Evolutionary conservation across 345 rosid genomes (phyloP).

Genomic region (Boechera stricta): DNA sequence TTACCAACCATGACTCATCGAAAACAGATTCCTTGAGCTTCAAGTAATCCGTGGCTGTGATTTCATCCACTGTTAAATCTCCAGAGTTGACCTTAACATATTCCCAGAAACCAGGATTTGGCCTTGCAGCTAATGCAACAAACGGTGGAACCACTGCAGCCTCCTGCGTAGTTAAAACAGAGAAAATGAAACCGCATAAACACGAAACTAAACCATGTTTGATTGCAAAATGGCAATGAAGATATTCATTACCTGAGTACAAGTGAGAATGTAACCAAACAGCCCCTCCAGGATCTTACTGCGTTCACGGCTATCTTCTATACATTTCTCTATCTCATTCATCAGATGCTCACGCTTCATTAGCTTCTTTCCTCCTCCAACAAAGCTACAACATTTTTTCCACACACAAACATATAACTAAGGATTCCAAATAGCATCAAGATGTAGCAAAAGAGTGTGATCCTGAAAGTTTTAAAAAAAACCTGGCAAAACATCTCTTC

Average conservation of each 20-base stretch:
- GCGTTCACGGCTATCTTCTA: constrained; percentile 66
- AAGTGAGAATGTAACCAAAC: constrained; percentile 76
- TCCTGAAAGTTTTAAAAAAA: constrained; percentile 26
- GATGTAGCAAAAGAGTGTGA: constrained; percentile 1
- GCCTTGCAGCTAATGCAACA: constrained; percentile 83
- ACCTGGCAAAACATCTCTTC: constrained; percentile 88
- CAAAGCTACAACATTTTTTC: constrained; percentile 49
- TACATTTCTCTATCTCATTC: constrained; percentile 66
- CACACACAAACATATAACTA: constrained; percentile 7
- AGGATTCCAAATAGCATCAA: background rate
- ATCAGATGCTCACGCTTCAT: constrained; percentile 66
- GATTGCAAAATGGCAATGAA: background rate
- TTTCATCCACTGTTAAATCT: constrained; percentile 63
- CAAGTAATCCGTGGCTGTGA: constrained; percentile 66
- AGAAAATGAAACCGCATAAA: background rate
- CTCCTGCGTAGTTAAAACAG: constrained; percentile 57
- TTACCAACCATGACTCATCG: constrained; percentile 70
- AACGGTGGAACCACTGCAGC: constrained; percentile 84
- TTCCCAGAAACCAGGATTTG: constrained; percentile 90
- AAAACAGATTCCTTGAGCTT: constrained; percentile 76
- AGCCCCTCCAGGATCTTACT: constrained; percentile 69
- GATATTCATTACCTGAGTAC: constrained; percentile 57
- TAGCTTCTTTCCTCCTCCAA: constrained; percentile 66
- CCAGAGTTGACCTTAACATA: constrained; percentile 74
- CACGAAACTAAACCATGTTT: background rate